Conservation (phyloP, 306 rosid genomes). For the Prunus dulcis region DNA sequence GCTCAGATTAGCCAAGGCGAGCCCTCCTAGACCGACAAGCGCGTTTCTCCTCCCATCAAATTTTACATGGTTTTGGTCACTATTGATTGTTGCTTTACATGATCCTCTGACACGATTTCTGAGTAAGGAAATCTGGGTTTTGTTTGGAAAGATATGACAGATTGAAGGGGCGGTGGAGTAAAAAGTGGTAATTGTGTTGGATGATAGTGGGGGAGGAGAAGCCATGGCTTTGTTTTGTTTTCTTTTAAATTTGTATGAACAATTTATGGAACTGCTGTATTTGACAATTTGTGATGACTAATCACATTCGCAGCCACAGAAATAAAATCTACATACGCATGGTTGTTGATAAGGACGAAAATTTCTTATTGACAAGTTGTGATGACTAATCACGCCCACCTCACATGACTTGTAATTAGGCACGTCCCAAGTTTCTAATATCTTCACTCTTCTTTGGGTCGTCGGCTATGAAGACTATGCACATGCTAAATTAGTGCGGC, state of each 20-base stretch:
- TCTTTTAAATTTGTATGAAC: neutral
- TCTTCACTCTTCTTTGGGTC: neutral
- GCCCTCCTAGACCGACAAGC: constrained; percentile 55
- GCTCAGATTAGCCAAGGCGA: constrained; percentile 34
- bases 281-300: neutral
- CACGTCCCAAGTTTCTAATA: neutral
- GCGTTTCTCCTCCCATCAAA: constrained; percentile 33
- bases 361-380: neutral
- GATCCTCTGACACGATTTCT: neutral
- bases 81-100: constrained; percentile 1
- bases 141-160: neutral
- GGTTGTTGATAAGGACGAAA: constrained; percentile 1
- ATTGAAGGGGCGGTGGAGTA: neutral
- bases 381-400: neutral
- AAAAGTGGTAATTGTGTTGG: neutral
- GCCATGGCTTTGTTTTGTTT: neutral
- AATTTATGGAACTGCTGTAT: neutral
- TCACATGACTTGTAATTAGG: neutral
- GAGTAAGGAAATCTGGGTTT: neutral
- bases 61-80: neutral
- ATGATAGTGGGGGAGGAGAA: neutral
- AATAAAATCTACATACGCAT: neutral
- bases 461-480: no score
- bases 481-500: no score
- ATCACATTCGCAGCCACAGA: neutral